Conservation (phyloP, 139 green algal species). For the Chlorella sp. region DNA sequence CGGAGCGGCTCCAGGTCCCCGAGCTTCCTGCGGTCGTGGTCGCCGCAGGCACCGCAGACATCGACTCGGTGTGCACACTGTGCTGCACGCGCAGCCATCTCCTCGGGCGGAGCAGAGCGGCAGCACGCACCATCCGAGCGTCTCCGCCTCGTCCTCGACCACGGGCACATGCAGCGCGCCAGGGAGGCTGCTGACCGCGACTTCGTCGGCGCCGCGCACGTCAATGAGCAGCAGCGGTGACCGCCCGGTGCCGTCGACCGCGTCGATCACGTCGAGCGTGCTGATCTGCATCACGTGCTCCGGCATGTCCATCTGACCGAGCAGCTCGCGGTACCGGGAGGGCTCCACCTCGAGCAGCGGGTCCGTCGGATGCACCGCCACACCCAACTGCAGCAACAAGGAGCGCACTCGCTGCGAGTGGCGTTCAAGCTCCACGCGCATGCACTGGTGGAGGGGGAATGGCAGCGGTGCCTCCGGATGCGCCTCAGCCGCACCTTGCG, state of each 20-base stretch:
- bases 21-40: constrained; percentile 4
- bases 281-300: constrained; percentile 9
- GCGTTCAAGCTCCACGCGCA: no score
- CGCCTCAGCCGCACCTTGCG: constrained; percentile 6
- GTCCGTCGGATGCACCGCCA: background rate
- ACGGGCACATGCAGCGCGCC: constrained; percentile 10
- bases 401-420: no score
- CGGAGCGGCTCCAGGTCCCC: background rate
- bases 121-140: constrained; percentile 5
- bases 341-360: background rate
- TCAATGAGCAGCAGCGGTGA: constrained; percentile 25
- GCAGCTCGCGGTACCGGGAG: background rate
- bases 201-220: constrained; percentile 22
- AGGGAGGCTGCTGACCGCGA: constrained; percentile 11
- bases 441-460: no score
- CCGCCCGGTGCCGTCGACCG: background rate
- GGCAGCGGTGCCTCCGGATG: no score
- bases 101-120: no score
- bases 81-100: no score
- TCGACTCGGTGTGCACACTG: no score
- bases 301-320: background rate
- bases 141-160: background rate
- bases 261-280: constrained; percentile 23
- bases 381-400: background rate
- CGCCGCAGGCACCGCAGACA: no score